phyloP scores from a whole-genome alignment of 345 rosid species.

The Hypericum androsaemum region DNA sequence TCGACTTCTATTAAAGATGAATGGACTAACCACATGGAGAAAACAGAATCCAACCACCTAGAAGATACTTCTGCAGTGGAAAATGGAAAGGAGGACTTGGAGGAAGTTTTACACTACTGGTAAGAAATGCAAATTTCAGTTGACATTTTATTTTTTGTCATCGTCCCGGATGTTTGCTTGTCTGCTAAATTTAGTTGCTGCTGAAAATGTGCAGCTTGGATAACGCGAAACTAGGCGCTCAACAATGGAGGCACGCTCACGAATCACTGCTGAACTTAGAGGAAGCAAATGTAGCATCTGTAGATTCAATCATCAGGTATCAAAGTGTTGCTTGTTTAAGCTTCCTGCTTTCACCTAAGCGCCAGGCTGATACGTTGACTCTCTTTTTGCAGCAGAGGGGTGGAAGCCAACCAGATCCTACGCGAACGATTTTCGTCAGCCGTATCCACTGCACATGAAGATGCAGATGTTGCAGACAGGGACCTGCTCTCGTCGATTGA shows the following conservation, averaged over 20 bases:
- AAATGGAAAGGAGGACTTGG: conserved; percentile 4
- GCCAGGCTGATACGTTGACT: too few relatives aligned
- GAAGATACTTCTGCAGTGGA: neutral
- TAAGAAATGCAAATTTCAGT: neutral
- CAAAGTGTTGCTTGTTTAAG: too few relatives aligned
- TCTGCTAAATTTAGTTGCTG: neutral
- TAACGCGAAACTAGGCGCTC: neutral
- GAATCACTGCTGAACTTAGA: neutral
- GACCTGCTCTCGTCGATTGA: neutral
- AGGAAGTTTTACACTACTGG: neutral
- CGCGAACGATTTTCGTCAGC: neutral
- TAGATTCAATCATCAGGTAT: neutral
- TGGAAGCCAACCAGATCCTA: neutral
- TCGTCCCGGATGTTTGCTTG: neutral
- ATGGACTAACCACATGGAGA: conserved; percentile 4
- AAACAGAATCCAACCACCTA: neutral
- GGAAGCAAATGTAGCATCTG: neutral
- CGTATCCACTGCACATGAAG: neutral
- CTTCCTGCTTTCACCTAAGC: too few relatives aligned
- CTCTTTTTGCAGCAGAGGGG: neutral
- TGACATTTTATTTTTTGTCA: neutral
- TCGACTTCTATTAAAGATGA: conserved; percentile 1
- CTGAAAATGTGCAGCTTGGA: neutral
- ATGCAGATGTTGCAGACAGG: neutral
- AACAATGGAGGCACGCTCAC: neutral